Percentiles rank a stretch among this genome's conserved stretches.
These are phyloP conservation scores for Antitrichia curtipendula DNA, from an alignment of 225 moss, liverwort and hornwort genomes.

Conservation along the genomic window DNA sequence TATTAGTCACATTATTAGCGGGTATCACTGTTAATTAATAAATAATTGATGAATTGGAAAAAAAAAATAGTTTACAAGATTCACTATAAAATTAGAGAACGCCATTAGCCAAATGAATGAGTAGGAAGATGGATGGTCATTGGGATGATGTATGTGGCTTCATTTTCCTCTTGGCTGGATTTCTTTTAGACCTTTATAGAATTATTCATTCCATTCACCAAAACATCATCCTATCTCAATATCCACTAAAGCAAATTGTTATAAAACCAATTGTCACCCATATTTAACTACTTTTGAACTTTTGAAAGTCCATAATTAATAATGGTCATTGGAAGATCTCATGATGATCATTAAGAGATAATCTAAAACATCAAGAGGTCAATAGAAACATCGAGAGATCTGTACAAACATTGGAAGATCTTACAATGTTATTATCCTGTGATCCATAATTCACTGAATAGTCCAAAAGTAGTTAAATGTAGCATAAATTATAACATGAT, in stretches of 20 bases:
- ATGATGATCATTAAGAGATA: no score
- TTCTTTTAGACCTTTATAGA: not conserved
- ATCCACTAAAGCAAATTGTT: not conserved
- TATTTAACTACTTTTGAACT: no score
- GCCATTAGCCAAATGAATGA: not conserved
- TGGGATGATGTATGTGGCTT: not conserved
- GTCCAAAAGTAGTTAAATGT: no score
- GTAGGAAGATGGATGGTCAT: not conserved
- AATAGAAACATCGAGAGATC: no score
- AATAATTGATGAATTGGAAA: not conserved
- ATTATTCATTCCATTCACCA: not conserved
- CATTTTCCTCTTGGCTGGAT: no score
- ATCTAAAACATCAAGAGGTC: no score
- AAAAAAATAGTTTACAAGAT: not conserved
- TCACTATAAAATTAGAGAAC: not conserved
- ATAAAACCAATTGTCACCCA: not conserved
- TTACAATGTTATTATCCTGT: no score
- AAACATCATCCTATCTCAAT: not conserved
- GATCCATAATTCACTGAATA: no score
- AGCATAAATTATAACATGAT: no score
- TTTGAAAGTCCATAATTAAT: no score
- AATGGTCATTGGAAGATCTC: no score
- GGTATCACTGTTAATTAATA: not conserved
- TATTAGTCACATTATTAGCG: fast-evolving
- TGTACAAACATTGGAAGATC: no score